A percentile compares a stretch with the other conserved stretches of the same genome.
Conservation (phyloP, 2,329 filamentous ascomycete genomes). For the Phialophora macrospora region DNA sequence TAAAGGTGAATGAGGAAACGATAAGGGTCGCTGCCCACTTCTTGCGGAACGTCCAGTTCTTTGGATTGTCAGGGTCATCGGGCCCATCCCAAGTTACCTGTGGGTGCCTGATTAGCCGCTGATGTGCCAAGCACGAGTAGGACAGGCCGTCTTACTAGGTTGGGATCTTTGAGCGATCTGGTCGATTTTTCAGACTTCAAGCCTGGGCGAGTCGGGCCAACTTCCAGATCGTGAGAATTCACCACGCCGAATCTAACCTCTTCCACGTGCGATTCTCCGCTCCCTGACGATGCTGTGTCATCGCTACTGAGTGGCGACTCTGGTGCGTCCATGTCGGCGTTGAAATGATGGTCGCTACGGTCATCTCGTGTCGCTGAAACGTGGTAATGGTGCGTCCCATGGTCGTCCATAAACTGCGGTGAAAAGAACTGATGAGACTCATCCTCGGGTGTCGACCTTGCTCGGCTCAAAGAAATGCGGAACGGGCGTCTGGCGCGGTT, state of each 20-base stretch:
- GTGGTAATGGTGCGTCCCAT: slow-evolving; percentile 33
- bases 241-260: slow-evolving; percentile 31
- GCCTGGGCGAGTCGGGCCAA: slow-evolving; percentile 20
- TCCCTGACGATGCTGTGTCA: background rate
- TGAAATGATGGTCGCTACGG: slow-evolving; percentile 18
- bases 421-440: slow-evolving; percentile 31
- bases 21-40: slow-evolving; percentile 64
- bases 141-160: slow-evolving; percentile 32
- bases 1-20: slow-evolving; percentile 63
- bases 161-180: slow-evolving; percentile 41
- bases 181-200: slow-evolving; percentile 29
- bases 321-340: slow-evolving; percentile 4
- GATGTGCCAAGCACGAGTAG: background rate
- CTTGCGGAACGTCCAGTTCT: slow-evolving; percentile 60
- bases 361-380: slow-evolving; percentile 24
- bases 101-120: background rate
- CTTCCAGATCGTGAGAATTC: slow-evolving; percentile 29
- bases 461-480: slow-evolving; percentile 28
- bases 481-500: slow-evolving; percentile 18
- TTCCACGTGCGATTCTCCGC: slow-evolving; percentile 31
- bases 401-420: slow-evolving; percentile 36
- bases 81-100: slow-evolving; percentile 59
- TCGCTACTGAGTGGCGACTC: background rate
- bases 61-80: slow-evolving; percentile 54
- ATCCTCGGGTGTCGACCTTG: slow-evolving; percentile 31